A percentile compares a stretch with the other conserved stretches of the same genome.
phyloP scores from a whole-genome alignment of 805 yeast species.

The Metschnikowia arizonensis region DNA sequence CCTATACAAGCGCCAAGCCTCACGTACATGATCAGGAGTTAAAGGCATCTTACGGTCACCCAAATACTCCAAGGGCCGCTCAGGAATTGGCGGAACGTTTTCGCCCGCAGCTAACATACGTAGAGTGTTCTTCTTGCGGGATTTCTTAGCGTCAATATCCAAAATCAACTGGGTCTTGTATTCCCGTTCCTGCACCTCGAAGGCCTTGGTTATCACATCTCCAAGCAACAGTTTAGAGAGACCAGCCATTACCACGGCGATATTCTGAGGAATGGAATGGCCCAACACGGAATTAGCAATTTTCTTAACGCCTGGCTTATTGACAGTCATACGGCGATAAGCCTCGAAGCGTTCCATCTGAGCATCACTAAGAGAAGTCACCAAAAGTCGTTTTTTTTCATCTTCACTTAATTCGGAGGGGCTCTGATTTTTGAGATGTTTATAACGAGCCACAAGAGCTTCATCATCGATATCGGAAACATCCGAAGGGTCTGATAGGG shows the following conservation, averaged over 20 bases:
- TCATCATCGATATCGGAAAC: conserved; percentile 34
- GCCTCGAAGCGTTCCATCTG: conserved; percentile 87
- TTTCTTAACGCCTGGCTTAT: conserved; percentile 71
- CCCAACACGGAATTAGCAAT: conserved; percentile 74
- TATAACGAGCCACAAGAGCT: conserved; percentile 30
- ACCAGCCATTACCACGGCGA: conserved; percentile 80
- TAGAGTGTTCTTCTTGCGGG: conserved; percentile 28
- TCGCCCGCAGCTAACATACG: conserved; percentile 39
- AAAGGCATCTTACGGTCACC: conserved; percentile 56
- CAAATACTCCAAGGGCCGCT: conserved; percentile 28
- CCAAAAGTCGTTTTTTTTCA: conserved; percentile 57
- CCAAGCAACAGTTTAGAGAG: conserved; percentile 87
- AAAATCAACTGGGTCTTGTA: conserved; percentile 37
- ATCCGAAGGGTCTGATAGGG: conserved; percentile 26
- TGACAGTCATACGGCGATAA: conserved; percentile 64
- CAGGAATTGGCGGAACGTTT: conserved; percentile 15
- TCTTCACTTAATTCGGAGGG: conserved; percentile 37
- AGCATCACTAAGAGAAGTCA: conserved; percentile 70
- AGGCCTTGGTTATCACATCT: conserved; percentile 79
- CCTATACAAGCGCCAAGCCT: conserved; percentile 79
- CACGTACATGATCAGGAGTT: conserved; percentile 78
- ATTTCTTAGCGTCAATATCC: conserved; percentile 38
- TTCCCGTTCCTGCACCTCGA: conserved; percentile 61
- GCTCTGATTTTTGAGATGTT: conserved; percentile 30
- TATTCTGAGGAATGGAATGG: conserved; percentile 73